Percentiles rank a stretch among this genome's conserved stretches.
These are phyloP conservation scores for Fusarium coicis DNA, from an alignment of 2,329 filamentous ascomycete species.

Conservation along the genomic window DNA sequence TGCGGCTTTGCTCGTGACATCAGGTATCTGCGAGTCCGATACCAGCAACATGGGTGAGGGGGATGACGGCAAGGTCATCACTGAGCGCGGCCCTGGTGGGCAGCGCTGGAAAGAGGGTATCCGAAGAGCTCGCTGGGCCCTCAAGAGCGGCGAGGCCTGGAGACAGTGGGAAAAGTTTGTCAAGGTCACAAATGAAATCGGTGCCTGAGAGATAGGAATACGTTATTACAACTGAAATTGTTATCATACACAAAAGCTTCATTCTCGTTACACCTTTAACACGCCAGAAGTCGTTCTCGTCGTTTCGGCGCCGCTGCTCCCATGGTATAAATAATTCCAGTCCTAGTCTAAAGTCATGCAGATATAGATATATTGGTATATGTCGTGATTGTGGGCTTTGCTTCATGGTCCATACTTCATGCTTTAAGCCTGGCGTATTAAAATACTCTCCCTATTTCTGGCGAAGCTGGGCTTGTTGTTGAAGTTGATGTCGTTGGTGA, in stretches of 20 bases:
- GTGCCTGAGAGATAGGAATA: conserved; percentile 18
- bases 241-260: conserved; percentile 3
- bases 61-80: conserved; percentile 83
- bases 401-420: background rate
- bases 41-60: conserved; percentile 81
- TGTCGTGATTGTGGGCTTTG: conserved; percentile 2
- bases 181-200: conserved; percentile 75
- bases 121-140: conserved; percentile 85
- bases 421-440: background rate
- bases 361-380: background rate
- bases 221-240: background rate
- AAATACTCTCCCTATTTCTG: conserved; percentile 25
- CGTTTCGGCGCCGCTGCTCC: conserved; percentile 1
- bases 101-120: conserved; percentile 96
- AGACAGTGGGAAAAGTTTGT: conserved; percentile 86
- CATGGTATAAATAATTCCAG: conserved; percentile 23
- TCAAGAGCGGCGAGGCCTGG: conserved; percentile 88
- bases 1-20: conserved; percentile 85
- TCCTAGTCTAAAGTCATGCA: conserved; percentile 1
- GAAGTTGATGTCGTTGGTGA: conserved; percentile 25
- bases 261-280: conserved; percentile 1
- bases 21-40: conserved; percentile 87
- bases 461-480: conserved; percentile 14
- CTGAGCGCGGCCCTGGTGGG: conserved; percentile 84
- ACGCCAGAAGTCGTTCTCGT: background rate